These are phyloP conservation scores for Talaromyces sp. DNA, from an alignment of 2,329 filamentous ascomycete genomes.

Conservation along the genomic window DNA sequence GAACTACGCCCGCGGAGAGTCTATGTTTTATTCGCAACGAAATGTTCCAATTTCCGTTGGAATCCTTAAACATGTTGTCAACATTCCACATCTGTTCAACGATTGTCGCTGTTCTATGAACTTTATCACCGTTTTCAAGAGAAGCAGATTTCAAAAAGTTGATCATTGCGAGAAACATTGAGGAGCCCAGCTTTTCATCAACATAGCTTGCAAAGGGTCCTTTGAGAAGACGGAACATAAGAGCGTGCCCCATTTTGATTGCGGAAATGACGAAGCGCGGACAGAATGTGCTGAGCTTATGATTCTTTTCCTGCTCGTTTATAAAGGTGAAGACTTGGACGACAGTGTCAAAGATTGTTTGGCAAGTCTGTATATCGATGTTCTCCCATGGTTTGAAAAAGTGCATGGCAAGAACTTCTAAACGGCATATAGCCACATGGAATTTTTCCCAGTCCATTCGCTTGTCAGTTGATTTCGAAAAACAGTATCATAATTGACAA, in stretches of 20 bases:
- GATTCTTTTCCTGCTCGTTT: not conserved
- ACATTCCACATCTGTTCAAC: slow-evolving; percentile 1
- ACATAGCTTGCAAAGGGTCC: slow-evolving; percentile 1
- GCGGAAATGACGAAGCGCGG: not conserved
- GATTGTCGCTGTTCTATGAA: not conserved
- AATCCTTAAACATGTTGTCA: not conserved
- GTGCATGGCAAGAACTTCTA: slow-evolving; percentile 1
- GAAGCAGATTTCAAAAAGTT: not conserved
- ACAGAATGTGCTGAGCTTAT: not conserved
- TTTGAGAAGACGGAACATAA: not conserved
- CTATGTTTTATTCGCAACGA: not conserved
- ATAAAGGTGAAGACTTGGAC: not conserved
- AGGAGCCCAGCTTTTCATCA: not conserved
- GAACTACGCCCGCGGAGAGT: not conserved
- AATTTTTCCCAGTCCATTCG: not conserved
- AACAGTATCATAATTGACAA: not conserved
- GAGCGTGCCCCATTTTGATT: not conserved
- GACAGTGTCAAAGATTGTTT: not conserved
- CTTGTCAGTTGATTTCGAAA: not conserved
- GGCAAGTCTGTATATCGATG: not conserved
- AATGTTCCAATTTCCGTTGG: slow-evolving; percentile 1
- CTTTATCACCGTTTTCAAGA: not conserved
- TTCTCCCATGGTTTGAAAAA: slow-evolving; percentile 1
- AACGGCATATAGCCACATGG: not conserved
- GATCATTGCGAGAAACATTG: not conserved